These are phyloP conservation scores for Pythium rhizo-oryzae DNA, from an alignment of 352 stramenopile species.

Conservation along the genomic window DNA sequence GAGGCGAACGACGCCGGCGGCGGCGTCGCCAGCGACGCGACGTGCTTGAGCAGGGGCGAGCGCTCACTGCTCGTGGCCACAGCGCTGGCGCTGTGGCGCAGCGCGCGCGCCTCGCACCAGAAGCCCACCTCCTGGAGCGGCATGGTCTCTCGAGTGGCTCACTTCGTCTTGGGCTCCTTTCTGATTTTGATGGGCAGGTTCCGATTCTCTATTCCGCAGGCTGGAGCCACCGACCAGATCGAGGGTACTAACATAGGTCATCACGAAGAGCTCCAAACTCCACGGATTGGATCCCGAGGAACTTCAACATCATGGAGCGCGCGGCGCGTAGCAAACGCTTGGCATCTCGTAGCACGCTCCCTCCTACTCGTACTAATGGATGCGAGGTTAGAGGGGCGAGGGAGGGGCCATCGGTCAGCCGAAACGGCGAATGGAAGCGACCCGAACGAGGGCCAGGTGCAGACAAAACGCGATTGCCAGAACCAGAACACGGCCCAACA, in stretches of 20 bases:
- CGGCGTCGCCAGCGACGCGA: neutral
- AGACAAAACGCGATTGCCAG: too few species aligned
- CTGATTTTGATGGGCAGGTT: neutral
- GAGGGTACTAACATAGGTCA: neutral
- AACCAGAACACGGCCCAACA: too few species aligned
- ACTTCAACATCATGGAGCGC: neutral
- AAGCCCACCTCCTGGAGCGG: slow-evolving; percentile 27
- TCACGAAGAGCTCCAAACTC: too few species aligned
- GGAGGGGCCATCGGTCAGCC: too few species aligned
- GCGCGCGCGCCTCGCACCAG: slow-evolving; percentile 14
- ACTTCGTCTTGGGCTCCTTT: neutral
- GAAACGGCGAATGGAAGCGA: too few species aligned
- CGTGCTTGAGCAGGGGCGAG: slow-evolving; percentile 8
- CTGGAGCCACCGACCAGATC: neutral
- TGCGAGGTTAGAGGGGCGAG: too few species aligned
- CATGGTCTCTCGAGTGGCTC: neutral
- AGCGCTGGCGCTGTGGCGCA: slow-evolving; percentile 6
- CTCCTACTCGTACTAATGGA: too few species aligned
- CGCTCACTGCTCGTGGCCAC: neutral
- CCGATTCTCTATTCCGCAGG: neutral
- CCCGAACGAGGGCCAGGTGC: too few species aligned
- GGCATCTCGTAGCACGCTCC: too few species aligned
- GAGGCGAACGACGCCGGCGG: neutral
- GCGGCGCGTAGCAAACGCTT: too few species aligned
- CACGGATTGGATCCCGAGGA: too few species aligned